These are phyloP conservation scores for Zygnema cylindricum DNA, from an alignment of 139 green algal species.

Conservation along the genomic window DNA sequence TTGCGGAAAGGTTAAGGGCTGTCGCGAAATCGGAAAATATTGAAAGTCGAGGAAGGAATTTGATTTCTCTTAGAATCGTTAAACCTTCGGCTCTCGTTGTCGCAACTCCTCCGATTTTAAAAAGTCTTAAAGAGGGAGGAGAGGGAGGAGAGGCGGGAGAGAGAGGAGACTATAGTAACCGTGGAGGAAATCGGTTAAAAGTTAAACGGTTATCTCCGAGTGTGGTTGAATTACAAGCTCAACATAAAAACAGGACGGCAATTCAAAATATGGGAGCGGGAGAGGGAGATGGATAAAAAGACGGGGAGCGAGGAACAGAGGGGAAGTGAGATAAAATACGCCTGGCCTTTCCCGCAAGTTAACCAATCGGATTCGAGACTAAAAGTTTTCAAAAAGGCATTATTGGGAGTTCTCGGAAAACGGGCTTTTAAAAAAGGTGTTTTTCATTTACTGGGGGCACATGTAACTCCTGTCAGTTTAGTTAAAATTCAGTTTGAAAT, in stretches of 20 bases:
- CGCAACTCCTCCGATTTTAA: background rate
- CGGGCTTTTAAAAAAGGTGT: background rate
- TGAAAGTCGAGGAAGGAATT: background rate
- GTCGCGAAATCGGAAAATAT: background rate
- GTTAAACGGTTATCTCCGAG: slow-evolving; percentile 20
- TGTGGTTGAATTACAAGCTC: slow-evolving; percentile 7
- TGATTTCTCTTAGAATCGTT: slow-evolving; percentile 29
- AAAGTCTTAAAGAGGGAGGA: background rate
- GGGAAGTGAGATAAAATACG: no score
- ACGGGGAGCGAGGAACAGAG: no score
- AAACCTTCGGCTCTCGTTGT: slow-evolving; percentile 17
- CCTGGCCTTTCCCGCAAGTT: slow-evolving; percentile 23
- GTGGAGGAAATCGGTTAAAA: slow-evolving; percentile 4
- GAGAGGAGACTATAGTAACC: background rate
- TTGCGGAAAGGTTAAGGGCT: background rate
- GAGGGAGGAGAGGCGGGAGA: background rate
- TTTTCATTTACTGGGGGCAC: slow-evolving; percentile 19
- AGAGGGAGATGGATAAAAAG: background rate
- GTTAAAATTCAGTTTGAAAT: slow-evolving; percentile 24
- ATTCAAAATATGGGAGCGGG: background rate
- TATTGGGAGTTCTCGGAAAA: slow-evolving; percentile 16
- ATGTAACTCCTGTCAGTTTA: background rate
- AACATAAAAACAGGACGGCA: background rate
- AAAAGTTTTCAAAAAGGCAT: background rate
- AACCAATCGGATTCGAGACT: slow-evolving; percentile 6